phyloP scores from a whole-genome alignment of 345 rosid species.

The Cardamine occulta region DNA sequence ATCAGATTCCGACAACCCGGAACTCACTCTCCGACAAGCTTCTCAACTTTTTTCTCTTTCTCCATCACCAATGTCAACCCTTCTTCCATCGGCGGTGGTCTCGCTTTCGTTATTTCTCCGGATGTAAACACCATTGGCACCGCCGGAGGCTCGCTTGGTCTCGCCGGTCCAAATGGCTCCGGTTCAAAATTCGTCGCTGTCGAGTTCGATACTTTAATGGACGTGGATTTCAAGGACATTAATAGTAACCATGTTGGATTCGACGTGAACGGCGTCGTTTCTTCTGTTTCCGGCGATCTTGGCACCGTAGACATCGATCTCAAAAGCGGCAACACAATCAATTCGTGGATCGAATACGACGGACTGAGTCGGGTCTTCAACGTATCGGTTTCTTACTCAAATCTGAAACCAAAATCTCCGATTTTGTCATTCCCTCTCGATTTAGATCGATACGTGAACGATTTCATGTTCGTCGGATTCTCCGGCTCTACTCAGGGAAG shows the following conservation, averaged over 20 bases:
- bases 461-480: conserved; percentile 89
- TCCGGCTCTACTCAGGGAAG: conserved; percentile 93
- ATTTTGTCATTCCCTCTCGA: conserved; percentile 63
- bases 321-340: conserved; percentile 77
- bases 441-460: conserved; percentile 71
- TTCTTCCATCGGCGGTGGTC: conserved; percentile 81
- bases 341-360: conserved; percentile 80
- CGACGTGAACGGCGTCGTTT: conserved; percentile 71
- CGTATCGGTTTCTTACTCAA: conserved; percentile 74
- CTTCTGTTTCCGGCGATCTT: conserved; percentile 56
- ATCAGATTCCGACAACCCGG: conserved; percentile 73
- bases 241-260: conserved; percentile 87
- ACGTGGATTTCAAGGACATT: conserved; percentile 70
- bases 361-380: conserved; percentile 50
- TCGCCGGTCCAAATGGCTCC: conserved; percentile 40
- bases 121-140: conserved; percentile 60
- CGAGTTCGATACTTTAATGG: conserved; percentile 89
- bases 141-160: conserved; percentile 72
- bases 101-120: conserved; percentile 76
- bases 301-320: conserved; percentile 61
- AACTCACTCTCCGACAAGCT: conserved; percentile 59
- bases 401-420: conserved; percentile 70
- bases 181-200: conserved; percentile 68
- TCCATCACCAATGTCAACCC: conserved; percentile 69
- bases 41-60: conserved; percentile 87